A percentile compares a stretch with the other conserved stretches of the same genome.
Conservation (phyloP, 352 stramenopile genomes). For the Pilasporangium apinafurcum region DNA sequence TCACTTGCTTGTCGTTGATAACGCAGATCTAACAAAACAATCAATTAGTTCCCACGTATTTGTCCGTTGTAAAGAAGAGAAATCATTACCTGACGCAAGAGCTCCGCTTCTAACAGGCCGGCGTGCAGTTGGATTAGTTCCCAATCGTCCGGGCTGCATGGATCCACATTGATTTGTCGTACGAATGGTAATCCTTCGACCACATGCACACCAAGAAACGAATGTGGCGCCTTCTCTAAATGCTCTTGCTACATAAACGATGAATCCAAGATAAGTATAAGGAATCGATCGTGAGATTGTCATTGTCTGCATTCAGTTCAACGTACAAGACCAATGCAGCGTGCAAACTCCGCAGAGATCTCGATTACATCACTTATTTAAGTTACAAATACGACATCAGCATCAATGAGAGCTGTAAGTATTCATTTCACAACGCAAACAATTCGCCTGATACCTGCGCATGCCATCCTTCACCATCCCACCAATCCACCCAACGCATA, state of each 20-base stretch:
- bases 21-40: slow-evolving; percentile 60
- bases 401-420: no score
- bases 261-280: not conserved
- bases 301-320: not conserved
- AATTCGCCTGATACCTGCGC: slow-evolving; percentile 29
- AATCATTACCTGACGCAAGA: slow-evolving; percentile 67
- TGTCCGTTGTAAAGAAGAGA: not conserved
- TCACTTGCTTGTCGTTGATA: slow-evolving; percentile 82
- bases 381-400: no score
- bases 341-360: slow-evolving; percentile 76
- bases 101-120: slow-evolving; percentile 70
- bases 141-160: slow-evolving; percentile 84
- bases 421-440: no score
- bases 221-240: slow-evolving; percentile 42
- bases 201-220: slow-evolving; percentile 66
- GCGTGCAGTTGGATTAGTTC: slow-evolving; percentile 87
- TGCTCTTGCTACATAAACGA: slow-evolving; percentile 39
- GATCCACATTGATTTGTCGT: slow-evolving; percentile 75
- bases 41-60: not conserved
- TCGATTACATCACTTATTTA: slow-evolving; percentile 83
- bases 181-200: slow-evolving; percentile 67
- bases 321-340: slow-evolving; percentile 71
- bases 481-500: slow-evolving; percentile 67
- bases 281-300: not conserved
- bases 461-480: slow-evolving; percentile 42